Conservation (phyloP, 2,329 filamentous ascomycete genomes). For the Fusarium napiforme region DNA sequence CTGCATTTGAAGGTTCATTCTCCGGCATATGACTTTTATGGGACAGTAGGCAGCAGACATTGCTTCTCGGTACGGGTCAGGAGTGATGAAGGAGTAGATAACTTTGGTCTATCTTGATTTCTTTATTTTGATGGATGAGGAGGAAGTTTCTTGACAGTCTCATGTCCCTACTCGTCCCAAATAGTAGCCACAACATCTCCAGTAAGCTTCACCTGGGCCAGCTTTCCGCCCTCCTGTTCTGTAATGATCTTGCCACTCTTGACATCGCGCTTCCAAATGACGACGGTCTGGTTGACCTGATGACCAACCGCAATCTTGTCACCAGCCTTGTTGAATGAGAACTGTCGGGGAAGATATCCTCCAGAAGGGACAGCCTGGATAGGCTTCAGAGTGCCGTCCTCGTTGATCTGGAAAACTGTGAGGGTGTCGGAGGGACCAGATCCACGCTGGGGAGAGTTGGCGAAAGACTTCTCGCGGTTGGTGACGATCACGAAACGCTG, state of each 20-base stretch:
- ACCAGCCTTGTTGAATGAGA: conserved; percentile 40
- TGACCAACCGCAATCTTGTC: conserved; percentile 43
- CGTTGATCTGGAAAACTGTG: conserved; percentile 35
- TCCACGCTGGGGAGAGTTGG: conserved; percentile 19
- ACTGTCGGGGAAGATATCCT: conserved; percentile 38
- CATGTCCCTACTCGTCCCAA: conserved; percentile 41
- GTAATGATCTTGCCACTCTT: conserved; percentile 36
- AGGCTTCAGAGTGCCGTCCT: conserved; percentile 30
- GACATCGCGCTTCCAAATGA: conserved; percentile 41
- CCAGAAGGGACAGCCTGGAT: conserved; percentile 38
- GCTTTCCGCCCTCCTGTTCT: conserved; percentile 36
- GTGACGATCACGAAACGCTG: conserved; percentile 37
- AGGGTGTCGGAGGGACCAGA: conserved; percentile 38
- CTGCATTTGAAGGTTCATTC: too few relatives aligned
- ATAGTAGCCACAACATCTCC: conserved; percentile 33
- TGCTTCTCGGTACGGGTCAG: too few relatives aligned
- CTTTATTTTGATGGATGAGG: too few relatives aligned
- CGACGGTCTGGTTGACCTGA: conserved; percentile 37
- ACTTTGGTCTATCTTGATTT: neutral
- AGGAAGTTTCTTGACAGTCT: too few relatives aligned
- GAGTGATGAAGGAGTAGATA: too few relatives aligned
- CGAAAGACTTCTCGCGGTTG: conserved; percentile 40
- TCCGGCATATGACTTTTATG: too few relatives aligned
- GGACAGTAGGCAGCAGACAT: too few relatives aligned
- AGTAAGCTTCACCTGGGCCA: conserved; percentile 30